These are phyloP conservation scores for Tylopilus orsonianus DNA, from an alignment of 1,284 basidiomycete genomes.

Conservation along the genomic window DNA sequence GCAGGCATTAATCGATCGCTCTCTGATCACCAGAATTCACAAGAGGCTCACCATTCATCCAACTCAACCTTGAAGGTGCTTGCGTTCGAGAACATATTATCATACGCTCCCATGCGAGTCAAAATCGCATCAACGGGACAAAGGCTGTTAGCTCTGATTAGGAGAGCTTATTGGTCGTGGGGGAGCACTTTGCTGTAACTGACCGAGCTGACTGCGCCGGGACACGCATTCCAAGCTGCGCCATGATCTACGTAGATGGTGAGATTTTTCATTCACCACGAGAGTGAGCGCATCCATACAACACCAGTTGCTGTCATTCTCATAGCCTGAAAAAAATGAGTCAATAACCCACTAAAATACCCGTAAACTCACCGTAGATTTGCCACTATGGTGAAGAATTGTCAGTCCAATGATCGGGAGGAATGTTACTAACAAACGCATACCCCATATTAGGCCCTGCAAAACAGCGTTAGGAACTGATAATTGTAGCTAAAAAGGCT, in stretches of 20 bases:
- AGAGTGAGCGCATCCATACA: constrained; percentile 39
- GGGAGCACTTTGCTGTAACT: constrained; percentile 18
- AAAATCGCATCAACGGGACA: constrained; percentile 93
- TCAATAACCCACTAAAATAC: neutral
- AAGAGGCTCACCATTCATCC: constrained; percentile 78
- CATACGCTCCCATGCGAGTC: constrained; percentile 98
- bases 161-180: neutral
- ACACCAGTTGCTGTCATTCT: constrained; percentile 96
- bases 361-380: constrained; percentile 67
- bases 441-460: constrained; percentile 89
- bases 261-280: constrained; percentile 1
- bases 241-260: constrained; percentile 79
- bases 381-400: constrained; percentile 54
- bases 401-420: constrained; percentile 1
- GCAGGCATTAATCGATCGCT: neutral
- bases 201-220: constrained; percentile 83
- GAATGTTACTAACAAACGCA: constrained; percentile 29
- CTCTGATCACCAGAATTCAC: neutral
- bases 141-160: constrained; percentile 46
- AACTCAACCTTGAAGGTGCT: constrained; percentile 97
- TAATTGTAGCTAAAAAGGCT: neutral
- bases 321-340: constrained; percentile 56
- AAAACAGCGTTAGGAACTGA: constrained; percentile 3
- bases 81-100: constrained; percentile 94
- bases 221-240: constrained; percentile 97